Base-by-base conservation (phyloP, 805 yeast genomes). In the Jamesozyma lodderae region DNA sequence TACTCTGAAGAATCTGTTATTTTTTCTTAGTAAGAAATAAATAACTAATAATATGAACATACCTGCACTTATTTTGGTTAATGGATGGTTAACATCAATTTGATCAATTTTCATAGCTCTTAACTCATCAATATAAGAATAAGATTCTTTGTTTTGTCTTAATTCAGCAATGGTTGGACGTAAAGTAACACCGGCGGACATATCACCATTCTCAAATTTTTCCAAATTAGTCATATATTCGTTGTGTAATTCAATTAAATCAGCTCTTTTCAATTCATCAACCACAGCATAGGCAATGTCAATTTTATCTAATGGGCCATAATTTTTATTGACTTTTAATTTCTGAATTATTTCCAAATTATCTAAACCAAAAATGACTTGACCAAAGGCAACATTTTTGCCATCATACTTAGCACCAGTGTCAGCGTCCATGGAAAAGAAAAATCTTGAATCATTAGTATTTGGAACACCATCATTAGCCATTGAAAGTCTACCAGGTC, bases 301-400 rank as follows among this genome's bases (percentile, higher is more conserved):
- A 10, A 78, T 64, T 16, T 67, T 68, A 21, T 58, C 54, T 4
- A 51, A 42, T 19, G 83, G 83, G 15, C 16, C 24, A 17, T 15
- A 38, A 4, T 40, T 28, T 1, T 36, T 36, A 34, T 58, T 47
- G 4, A 79, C 73, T 45, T 74, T 63, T 36, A 74, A 73, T 36
- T 65, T 63, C 54, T 81, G 86, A 46, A 84, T 68, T 45, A 69
- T 61, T 31, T 73, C 70, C 30, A 80, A 70, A 14, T 52, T 48
- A 13, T 79, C 81, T 39, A 72, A 61, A 4, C 92, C 92, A 27
- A 75, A 77, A 11, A 72, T 53, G 33, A 83, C 78, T 62, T 81
- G 86, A 33, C 92, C 94, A 55, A 83, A 82, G 2, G 79, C 88
- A 48, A 82, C 90, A 60, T 81, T 81, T 6, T 62, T 59, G 17